Evolutionary conservation across 106 monocot species (phyloP).

Genomic region (Xerophyta viscosa): DNA sequence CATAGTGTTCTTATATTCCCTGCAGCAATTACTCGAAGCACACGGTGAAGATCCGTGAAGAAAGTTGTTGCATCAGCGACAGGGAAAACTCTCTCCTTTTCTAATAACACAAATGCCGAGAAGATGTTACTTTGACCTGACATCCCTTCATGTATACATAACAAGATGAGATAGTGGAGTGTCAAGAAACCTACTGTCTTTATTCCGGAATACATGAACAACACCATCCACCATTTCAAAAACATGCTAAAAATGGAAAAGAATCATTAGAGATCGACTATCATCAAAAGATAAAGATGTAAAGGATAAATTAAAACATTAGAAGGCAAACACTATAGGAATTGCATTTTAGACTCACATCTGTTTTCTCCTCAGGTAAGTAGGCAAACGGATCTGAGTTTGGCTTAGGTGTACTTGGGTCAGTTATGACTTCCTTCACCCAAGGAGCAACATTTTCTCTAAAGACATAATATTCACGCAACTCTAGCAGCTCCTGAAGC

Average conservation of each 20-base stretch:
- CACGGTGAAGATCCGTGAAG: conserved; percentile 92
- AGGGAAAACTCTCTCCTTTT: conserved; percentile 59
- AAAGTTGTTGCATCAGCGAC: conserved; percentile 94
- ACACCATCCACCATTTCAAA: conserved; percentile 98
- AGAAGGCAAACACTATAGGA: too few species aligned
- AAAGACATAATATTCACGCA: conserved; percentile 73
- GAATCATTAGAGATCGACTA: too few species aligned
- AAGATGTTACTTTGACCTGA: too few species aligned
- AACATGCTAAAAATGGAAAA: conserved; percentile 39
- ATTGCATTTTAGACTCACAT: conserved; percentile 35
- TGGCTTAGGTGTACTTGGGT: conserved; percentile 92
- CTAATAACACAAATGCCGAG: conserved; percentile 17
- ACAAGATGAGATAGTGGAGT: too few species aligned
- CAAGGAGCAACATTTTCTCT: conserved; percentile 78
- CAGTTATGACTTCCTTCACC: conserved; percentile 96
- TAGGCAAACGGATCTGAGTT: conserved; percentile 83
- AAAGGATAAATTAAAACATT: too few species aligned
- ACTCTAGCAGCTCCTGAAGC: conserved; percentile 78
- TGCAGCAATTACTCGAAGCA: conserved; percentile 70
- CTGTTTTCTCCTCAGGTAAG: conserved; percentile 58
- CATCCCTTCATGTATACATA: too few species aligned
- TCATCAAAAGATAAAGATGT: not conserved
- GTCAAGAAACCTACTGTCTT: conserved; percentile 38
- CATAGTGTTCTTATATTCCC: conserved; percentile 93
- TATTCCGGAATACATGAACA: conserved; percentile 70